phyloP scores from a whole-genome alignment of 2,329 filamentous ascomycete genomes.

The Huntiella decipiens region DNA sequence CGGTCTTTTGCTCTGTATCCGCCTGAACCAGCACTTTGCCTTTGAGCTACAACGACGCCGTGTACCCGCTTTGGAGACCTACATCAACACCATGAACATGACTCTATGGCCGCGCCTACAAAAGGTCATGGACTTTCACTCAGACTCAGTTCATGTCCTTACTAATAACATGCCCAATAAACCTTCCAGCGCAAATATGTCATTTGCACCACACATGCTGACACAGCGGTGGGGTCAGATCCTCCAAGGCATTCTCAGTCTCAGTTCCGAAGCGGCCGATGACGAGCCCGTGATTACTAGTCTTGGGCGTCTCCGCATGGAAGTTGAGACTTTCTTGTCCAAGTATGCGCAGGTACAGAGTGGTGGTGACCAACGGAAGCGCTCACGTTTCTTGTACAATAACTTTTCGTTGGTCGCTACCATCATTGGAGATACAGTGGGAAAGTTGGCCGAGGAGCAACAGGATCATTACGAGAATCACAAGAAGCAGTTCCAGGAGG shows the following conservation, averaged over 20 bases:
- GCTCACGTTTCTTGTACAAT: slow-evolving; percentile 78
- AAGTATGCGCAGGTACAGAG: slow-evolving; percentile 46
- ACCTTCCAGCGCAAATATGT: slow-evolving; percentile 22
- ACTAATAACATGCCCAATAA: slow-evolving; percentile 32
- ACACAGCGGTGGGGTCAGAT: slow-evolving; percentile 95
- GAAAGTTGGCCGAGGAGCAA: slow-evolving; percentile 57
- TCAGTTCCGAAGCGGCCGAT: slow-evolving; percentile 81
- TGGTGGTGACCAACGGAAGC: slow-evolving; percentile 61
- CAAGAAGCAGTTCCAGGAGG: slow-evolving; percentile 38
- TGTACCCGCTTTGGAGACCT: slow-evolving; percentile 71
- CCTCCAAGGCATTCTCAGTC: slow-evolving; percentile 59
- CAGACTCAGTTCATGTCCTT: slow-evolving; percentile 58
- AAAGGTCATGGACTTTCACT: slow-evolving; percentile 80
- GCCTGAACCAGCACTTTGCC: slow-evolving; percentile 81
- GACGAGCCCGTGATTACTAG: slow-evolving; percentile 82
- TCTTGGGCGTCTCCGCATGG: slow-evolving; percentile 53
- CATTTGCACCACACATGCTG: slow-evolving; percentile 67
- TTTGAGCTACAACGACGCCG: slow-evolving; percentile 87
- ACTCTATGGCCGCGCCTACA: slow-evolving; percentile 92
- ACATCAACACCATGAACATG: slow-evolving; percentile 92
- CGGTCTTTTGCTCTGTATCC: slow-evolving; percentile 75
- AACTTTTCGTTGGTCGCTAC: slow-evolving; percentile 92
- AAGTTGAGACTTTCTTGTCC: slow-evolving; percentile 67
- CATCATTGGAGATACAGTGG: slow-evolving; percentile 62
- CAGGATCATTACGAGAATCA: slow-evolving; percentile 54